Evolutionary conservation across 2,329 filamentous ascomycete genomes (phyloP), one percentile per base, ranked within the genome.

Genomic region (Ascochyta clinopodiicola): DNA sequence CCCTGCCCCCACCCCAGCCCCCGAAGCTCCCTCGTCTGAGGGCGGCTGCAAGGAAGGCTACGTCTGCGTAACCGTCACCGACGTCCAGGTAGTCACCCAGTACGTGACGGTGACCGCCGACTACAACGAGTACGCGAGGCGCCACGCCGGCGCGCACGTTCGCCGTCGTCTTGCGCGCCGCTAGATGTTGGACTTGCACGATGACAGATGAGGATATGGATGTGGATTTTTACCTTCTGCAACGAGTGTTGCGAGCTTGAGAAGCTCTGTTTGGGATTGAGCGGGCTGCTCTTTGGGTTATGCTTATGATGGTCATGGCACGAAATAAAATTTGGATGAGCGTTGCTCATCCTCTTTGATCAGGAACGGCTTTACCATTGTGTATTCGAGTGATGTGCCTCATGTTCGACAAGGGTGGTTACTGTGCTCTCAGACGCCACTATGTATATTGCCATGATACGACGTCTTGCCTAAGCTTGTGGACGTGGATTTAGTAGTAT

Each of bases 71-170:
- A 69, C 64, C 9, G 57, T 66, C 15, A 62, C 59, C 8, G 60
- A 63, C 22, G 49, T 63, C 40, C 61, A 66, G 44, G 55, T 66
- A 5, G 64, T 71, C 17, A 72, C 69, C 1, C 51, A 70, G 61
- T 64, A 65, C 7, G 60, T 66, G 36, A 71, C 69, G 12, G 61
- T 66, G 1, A 73, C 70, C 51, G 62, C 62, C 29, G 59, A 61
- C 17, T 43, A 44, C 6, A 56, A 59, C 10, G 40, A 49, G 22
- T 61, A 62, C 51, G 59, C 48, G 44, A 64, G 56, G 61, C 56
- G 62, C 27, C 37, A 36, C 24, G 45, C 42, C 27, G 52, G 47
- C 36, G 21, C 51, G 21, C 51, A 61, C n/a, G 12, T 34, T 13
- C 38, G 51, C 21, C 56, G 59, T 32, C 54, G 56, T 3, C 34